Base-by-base conservation (phyloP, 2,329 filamentous ascomycete species). In the Sordariomycetes sp. region DNA sequence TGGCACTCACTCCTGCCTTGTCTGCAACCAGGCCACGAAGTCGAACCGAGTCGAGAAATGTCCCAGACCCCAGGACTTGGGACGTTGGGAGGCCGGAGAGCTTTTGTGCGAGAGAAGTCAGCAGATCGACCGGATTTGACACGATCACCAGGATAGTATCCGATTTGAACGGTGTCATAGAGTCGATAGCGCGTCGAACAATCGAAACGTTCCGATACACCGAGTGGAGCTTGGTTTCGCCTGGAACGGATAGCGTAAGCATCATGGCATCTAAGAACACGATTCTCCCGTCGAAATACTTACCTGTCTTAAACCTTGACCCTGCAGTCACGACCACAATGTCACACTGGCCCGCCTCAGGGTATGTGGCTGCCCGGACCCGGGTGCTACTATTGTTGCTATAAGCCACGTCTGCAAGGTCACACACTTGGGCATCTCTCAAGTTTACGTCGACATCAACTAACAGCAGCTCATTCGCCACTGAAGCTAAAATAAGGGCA, bases 241-340 rank as follows among this genome's bases (percentile, higher is more conserved):
- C 44, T 49, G 35, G 9, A 35, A 21, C 19, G 12, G 28, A 8
- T 24, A 24, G 21, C 21, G 8, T n/a, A 8, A 8, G n/a, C 21
- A 24, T 24, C 21, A 24, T 24, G 21, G n/a, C 8, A 24, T 8
- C 21, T 8, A 24, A n/a, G n/a, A 24, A 24, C n/a, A 24, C n/a
- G 21, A 24, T 24, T 24, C n/a, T 24, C n/a, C 21, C 21, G 8
- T 24, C 21, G 8, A 24, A 24, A 11, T 6, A 17, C 36, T 21
- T 42, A 46, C 9, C 69, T 53, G 39, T 21, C 6, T 18, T 42
- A 31, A 68, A 62, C 45, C 65, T 72, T n/a, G 67, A 66, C 21
- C 69, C 70, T 0, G 69, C 68, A 1, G 68, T 71, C 32, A 74
- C 63, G 30, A 75, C 59, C 6, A 74, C 58, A 20, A 75, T 64